These are phyloP conservation scores for Moesziomyces sp. DNA, from an alignment of 1,284 basidiomycete genomes.

Conservation along the genomic window DNA sequence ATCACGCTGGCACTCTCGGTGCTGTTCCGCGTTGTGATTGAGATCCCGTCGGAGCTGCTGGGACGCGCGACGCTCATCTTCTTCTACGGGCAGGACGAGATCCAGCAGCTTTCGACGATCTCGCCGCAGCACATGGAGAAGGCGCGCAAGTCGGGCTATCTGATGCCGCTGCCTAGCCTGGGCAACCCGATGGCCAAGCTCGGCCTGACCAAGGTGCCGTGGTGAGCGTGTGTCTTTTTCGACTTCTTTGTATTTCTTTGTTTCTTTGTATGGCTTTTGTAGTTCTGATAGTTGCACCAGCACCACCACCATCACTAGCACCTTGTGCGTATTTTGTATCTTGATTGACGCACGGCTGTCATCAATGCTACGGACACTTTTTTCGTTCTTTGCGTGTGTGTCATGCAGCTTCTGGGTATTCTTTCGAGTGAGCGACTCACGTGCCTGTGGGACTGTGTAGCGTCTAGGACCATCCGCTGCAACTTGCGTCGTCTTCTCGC, in stretches of 20 bases:
- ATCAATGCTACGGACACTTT: no score
- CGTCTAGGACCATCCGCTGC: no score
- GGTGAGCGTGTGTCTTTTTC: conserved; percentile 7
- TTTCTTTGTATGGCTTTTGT: conserved; percentile 3
- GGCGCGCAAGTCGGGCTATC: conserved; percentile 28
- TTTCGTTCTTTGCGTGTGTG: no score
- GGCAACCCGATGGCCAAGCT: conserved; percentile 51
- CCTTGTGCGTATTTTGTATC: no score
- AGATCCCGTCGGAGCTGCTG: conserved; percentile 42
- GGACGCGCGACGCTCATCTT: conserved; percentile 42
- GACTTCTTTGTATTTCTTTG: not conserved
- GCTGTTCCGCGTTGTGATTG: conserved; percentile 26
- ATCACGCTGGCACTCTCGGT: conserved; percentile 32
- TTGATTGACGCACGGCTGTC: no score
- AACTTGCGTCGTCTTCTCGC: no score
- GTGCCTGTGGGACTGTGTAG: no score
- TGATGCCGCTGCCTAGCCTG: conserved; percentile 35
- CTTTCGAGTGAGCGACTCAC: no score
- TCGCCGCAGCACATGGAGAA: conserved; percentile 28
- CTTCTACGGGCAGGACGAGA: conserved; percentile 44
- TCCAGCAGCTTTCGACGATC: conserved; percentile 27
- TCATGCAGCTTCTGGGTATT: no score
- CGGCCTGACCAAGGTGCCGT: conserved; percentile 37
- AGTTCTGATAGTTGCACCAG: not conserved
- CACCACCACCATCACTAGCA: no score